These are phyloP conservation scores for Leishmania martiniquensis DNA, from an alignment of 208 protist species.

Conservation along the genomic window DNA sequence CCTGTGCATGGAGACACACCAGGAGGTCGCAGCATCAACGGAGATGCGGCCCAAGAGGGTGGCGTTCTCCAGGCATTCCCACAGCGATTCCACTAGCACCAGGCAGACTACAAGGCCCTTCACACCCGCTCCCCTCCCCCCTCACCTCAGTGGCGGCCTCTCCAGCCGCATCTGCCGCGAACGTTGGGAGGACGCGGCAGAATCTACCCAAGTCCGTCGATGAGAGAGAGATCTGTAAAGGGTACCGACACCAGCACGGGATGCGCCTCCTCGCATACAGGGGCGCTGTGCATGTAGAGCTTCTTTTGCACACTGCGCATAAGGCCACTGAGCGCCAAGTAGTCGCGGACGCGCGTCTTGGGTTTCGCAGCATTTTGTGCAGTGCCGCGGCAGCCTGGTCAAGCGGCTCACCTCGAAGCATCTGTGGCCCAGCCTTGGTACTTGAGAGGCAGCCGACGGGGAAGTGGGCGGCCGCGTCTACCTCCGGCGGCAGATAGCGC, in stretches of 20 bases:
- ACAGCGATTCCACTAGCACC: conserved; percentile 5
- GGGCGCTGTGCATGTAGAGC: conserved; percentile 28
- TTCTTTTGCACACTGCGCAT: conserved; percentile 38
- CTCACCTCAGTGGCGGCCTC: background rate
- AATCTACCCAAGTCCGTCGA: conserved; percentile 35
- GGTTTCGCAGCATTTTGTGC: conserved; percentile 21
- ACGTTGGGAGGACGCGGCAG: conserved; percentile 13
- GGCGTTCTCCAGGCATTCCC: conserved; percentile 14
- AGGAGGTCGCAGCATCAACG: background rate
- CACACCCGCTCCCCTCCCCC: background rate
- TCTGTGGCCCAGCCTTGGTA: background rate
- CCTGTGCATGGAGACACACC: background rate
- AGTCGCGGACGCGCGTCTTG: conserved; percentile 17
- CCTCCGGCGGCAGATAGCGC: conserved; percentile 1
- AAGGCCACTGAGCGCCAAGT: conserved; percentile 18
- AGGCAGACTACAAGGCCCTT: conserved; percentile 23
- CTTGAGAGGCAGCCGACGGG: conserved; percentile 22
- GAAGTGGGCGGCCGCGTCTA: conserved; percentile 22
- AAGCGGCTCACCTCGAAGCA: conserved; percentile 14
- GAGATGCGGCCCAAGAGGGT: conserved; percentile 7
- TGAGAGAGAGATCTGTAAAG: conserved; percentile 33
- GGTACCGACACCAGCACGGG: conserved; percentile 26
- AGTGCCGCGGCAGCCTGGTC: conserved; percentile 12
- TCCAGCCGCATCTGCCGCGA: background rate
- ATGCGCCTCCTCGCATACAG: conserved; percentile 9